Conservation (phyloP, 2,329 filamentous ascomycete species). For the Colletotrichum gigasporum region DNA sequence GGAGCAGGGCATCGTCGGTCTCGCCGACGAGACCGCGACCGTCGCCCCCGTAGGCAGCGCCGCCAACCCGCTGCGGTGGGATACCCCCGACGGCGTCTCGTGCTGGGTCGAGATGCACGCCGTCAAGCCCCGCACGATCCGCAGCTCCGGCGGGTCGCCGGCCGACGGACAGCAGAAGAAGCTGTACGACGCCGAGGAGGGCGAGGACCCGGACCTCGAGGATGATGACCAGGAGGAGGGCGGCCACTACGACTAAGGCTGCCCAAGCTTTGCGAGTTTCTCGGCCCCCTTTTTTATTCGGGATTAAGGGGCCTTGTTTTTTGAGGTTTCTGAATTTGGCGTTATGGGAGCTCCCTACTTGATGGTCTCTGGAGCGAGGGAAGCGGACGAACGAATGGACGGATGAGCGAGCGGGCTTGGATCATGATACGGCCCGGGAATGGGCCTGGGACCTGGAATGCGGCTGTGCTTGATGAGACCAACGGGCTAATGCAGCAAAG, state of each 20-base stretch:
- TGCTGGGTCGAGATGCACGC: constrained; percentile 49
- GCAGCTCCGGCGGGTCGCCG: constrained; percentile 7
- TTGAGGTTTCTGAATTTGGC: neutral
- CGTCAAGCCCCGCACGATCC: constrained; percentile 36
- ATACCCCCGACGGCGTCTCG: constrained; percentile 44
- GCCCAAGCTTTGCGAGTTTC: neutral
- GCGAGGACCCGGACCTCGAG: constrained; percentile 40
- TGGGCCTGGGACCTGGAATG: neutral
- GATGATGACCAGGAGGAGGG: constrained; percentile 39
- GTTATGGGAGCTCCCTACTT: neutral
- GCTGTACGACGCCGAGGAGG: constrained; percentile 46
- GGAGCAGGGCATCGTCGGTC: constrained; percentile 35
- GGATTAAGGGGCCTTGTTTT: no score
- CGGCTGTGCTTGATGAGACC: neutral
- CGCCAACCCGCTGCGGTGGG: constrained; percentile 46
- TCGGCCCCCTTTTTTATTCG: neutral
- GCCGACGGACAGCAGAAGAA: constrained; percentile 34
- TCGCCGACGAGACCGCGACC: neutral
- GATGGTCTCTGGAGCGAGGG: neutral
- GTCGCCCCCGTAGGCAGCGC: neutral
- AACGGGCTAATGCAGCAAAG: neutral
- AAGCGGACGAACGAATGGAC: neutral
- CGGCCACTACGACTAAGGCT: constrained; percentile 15
- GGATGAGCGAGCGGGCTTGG: neutral
- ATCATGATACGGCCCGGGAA: neutral